Base-by-base conservation (phyloP, 306 rosid species). In the Oxytropis ochrocephala region DNA sequence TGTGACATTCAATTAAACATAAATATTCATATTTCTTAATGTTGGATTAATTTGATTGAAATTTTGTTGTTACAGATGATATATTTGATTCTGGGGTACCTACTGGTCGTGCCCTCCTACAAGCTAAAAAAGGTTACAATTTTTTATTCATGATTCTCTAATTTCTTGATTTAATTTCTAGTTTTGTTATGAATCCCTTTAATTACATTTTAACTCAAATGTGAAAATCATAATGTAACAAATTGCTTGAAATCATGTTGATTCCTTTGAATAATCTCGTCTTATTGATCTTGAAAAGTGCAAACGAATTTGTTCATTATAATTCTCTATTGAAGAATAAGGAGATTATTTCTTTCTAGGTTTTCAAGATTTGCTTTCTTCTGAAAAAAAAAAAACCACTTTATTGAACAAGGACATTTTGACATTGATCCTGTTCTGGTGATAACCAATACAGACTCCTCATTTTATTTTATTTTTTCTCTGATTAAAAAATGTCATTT, bases 91-190 rank as follows among this genome's bases (percentile, higher is more conserved):
- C 84, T 8, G 82, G 53, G 53, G 61, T 16, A 73, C 63, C 79
- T 30, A 60, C 59, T 0, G 80, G 86, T 5, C 97, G 97, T 62
- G 77, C 89, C 73, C 99, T 94, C 62, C 92, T 94, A 44, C 97
- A 94, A 73, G 78, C 85, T 66, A 75, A 68, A 81, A 83, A 84
- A 80, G 56, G 99, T 94, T 83, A 48, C 36, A 32, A 36, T 4
- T 64, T 49, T 8, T 17, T 64, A 5, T 27, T 18, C 2, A 9
- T 52, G 38, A 24, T 4, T 7, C 36, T 43, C 6, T 56, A 8
- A 33, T 32, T 18, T 10, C 11, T 38, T 38, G 43, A 29, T 29
- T 48, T 47, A 14, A 47, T 4, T 47, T 49, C 8, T 56, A 36
- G 43, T 61, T 49, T 38, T 38, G 43, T 38, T 38, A 38, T 38